These are phyloP conservation scores for Aschersonia sp. DNA, from an alignment of 2,329 filamentous ascomycete species.

Conservation along the genomic window DNA sequence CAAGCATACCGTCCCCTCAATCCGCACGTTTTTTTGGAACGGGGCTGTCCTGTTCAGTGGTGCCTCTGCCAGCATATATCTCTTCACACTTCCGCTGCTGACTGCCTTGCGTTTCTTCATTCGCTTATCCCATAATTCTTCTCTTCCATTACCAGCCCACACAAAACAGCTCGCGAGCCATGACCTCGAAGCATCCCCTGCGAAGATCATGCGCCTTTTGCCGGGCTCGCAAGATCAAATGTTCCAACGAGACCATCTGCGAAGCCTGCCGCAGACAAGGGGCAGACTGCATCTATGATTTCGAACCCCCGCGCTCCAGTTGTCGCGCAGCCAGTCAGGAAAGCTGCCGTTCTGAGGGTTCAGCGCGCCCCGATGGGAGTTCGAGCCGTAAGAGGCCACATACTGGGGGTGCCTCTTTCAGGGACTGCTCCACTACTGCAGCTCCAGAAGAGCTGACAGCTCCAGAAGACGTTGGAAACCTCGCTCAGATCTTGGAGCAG, in stretches of 20 bases:
- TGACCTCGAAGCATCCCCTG: constrained; percentile 1
- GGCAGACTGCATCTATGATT: constrained; percentile 23
- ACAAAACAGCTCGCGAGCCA: background rate
- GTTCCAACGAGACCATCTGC: constrained; percentile 22
- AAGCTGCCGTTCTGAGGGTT: constrained; percentile 1
- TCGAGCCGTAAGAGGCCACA: constrained; percentile 9
- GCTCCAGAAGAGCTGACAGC: constrained; percentile 8
- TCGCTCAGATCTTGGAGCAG: constrained; percentile 15
- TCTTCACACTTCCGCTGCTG: too few species aligned
- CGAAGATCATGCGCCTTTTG: constrained; percentile 19
- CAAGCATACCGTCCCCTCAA: too few species aligned
- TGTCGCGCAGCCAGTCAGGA: constrained; percentile 13
- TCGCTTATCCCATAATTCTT: too few species aligned
- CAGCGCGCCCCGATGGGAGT: constrained; percentile 3
- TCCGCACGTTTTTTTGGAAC: too few species aligned
- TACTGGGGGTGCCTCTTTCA: background rate
- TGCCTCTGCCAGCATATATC: too few species aligned
- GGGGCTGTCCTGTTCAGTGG: too few species aligned
- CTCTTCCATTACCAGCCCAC: too few species aligned
- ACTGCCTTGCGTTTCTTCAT: too few species aligned
- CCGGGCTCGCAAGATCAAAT: constrained; percentile 23
- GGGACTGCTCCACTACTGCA: background rate
- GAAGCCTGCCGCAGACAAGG: constrained; percentile 20
- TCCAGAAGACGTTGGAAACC: constrained; percentile 10
- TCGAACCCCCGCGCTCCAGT: constrained; percentile 17